A percentile compares a stretch with the other conserved stretches of the same genome.
These are phyloP conservation scores for Fusarium nurragi DNA, from an alignment of 2,329 filamentous ascomycete genomes.

Conservation along the genomic window DNA sequence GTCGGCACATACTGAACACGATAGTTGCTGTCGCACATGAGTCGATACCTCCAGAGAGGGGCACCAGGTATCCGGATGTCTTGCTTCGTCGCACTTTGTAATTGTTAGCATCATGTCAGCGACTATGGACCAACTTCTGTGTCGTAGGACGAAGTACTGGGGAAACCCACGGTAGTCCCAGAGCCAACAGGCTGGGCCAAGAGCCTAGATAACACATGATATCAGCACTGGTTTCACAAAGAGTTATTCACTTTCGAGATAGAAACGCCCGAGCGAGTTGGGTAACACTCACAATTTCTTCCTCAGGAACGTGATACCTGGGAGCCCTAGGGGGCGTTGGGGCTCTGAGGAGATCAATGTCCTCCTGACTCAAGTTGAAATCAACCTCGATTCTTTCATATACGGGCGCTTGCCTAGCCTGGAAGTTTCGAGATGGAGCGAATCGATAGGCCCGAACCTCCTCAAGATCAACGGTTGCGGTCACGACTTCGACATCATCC, in stretches of 20 bases:
- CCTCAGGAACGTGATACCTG: constrained; percentile 36
- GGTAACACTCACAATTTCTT: constrained; percentile 30
- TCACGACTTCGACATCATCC: constrained; percentile 68
- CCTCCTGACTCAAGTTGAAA: constrained; percentile 47
- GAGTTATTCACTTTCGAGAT: not conserved
- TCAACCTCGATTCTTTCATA: constrained; percentile 37
- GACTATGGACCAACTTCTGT: not conserved
- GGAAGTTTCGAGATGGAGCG: constrained; percentile 64
- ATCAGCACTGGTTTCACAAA: not conserved
- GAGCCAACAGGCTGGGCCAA: constrained; percentile 29
- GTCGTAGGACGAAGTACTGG: not conserved
- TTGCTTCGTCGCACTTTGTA: constrained; percentile 23
- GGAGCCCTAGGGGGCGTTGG: constrained; percentile 44
- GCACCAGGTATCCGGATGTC: constrained; percentile 16
- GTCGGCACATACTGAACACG: constrained; percentile 62
- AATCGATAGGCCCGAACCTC: constrained; percentile 71
- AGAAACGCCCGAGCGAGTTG: not conserved
- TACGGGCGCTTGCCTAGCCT: constrained; percentile 56
- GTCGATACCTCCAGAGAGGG: constrained; percentile 38
- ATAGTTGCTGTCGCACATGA: constrained; percentile 39
- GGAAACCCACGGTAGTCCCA: constrained; percentile 22
- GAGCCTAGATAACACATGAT: not conserved
- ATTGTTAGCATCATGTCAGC: not conserved
- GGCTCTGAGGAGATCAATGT: constrained; percentile 41
- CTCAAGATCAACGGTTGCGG: constrained; percentile 74